These are phyloP conservation scores for Fagopyrum homotropicum DNA, from an alignment of 148 eudicot species.

Conservation along the genomic window DNA sequence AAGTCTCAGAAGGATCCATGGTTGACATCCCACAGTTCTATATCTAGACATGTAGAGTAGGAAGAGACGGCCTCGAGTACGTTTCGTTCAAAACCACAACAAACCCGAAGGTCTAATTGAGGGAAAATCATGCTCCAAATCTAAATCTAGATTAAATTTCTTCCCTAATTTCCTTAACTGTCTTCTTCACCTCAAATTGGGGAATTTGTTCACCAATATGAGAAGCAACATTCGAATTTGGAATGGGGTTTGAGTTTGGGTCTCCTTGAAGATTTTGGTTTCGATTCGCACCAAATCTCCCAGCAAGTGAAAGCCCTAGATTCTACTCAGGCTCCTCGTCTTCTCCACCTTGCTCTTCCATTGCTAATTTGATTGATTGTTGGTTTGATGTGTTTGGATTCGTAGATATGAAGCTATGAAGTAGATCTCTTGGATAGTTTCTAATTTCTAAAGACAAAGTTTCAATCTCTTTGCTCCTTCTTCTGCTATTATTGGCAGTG, in stretches of 20 bases:
- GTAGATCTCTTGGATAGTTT: slow-evolving; percentile 10
- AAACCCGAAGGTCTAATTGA: slow-evolving; percentile 22
- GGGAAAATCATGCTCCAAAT: too few species aligned
- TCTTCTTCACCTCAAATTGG: too few species aligned
- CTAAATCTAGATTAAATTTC: too few species aligned
- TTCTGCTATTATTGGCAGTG: slow-evolving; percentile 15
- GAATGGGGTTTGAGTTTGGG: too few species aligned
- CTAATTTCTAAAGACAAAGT: slow-evolving; percentile 10
- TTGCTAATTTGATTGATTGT: background rate
- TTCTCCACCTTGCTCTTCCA: slow-evolving; percentile 8
- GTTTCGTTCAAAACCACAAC: slow-evolving; percentile 54
- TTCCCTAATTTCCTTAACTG: too few species aligned
- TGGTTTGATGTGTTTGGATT: background rate
- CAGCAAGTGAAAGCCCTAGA: slow-evolving; percentile 83
- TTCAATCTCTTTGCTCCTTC: slow-evolving; percentile 20
- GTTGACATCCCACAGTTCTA: slow-evolving; percentile 61
- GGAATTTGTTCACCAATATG: too few species aligned
- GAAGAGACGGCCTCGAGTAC: slow-evolving; percentile 48
- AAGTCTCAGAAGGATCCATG: slow-evolving; percentile 51
- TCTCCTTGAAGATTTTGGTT: too few species aligned
- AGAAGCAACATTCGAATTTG: too few species aligned
- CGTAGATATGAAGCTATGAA: background rate
- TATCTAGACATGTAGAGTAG: slow-evolving; percentile 36
- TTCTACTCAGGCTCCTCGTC: slow-evolving; percentile 40
- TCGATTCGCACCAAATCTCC: slow-evolving; percentile 74